Evolutionary conservation across 768 basidiomycete species (phyloP).

Genomic region (Auriscalpium microsporum): DNA sequence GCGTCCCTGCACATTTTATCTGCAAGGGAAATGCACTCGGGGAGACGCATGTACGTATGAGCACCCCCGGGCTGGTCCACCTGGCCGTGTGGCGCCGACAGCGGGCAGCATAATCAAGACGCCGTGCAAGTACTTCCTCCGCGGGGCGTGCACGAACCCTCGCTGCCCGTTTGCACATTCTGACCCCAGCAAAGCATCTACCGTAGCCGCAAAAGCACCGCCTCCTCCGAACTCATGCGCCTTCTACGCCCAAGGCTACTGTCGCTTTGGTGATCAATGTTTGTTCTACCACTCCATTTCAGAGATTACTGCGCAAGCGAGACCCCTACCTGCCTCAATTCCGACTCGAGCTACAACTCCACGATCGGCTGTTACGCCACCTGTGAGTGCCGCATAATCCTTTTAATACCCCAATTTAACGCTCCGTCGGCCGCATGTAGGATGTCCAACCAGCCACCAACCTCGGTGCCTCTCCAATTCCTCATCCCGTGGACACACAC

Average conservation of each 20-base stretch:
- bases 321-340: no score
- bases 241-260: background rate
- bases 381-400: no score
- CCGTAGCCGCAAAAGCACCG: background rate
- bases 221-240: background rate
- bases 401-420: no score
- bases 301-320: no score
- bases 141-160: background rate
- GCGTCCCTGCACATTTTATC: background rate
- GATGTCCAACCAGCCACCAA: no score
- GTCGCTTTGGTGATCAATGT: background rate
- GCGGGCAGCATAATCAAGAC: background rate
- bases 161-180: background rate
- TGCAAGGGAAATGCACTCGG: background rate
- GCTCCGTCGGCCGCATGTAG: no score
- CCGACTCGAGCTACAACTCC: no score
- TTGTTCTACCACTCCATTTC: background rate
- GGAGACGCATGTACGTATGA: background rate
- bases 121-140: background rate
- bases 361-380: no score
- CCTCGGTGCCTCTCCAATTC: no score
- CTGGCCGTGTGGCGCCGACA: no score
- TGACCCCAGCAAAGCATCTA: background rate
- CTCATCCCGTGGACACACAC: no score
- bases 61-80: background rate